A percentile compares a stretch with the other conserved stretches of the same genome.
Conservation (phyloP, 257 asterid genomes). For the Lantana camara region DNA sequence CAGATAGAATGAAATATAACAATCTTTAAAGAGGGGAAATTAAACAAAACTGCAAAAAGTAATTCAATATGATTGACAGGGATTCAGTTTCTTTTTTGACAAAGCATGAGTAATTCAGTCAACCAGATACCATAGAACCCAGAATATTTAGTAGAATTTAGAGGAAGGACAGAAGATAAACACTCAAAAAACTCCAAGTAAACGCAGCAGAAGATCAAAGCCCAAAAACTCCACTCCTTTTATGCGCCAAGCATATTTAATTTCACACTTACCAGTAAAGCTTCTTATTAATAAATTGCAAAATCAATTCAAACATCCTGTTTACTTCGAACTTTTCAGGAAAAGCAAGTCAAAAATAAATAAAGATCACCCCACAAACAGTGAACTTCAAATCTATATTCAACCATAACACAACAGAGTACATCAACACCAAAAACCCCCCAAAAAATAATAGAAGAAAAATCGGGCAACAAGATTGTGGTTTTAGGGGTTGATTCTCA, state of each 20-base stretch:
- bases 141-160: constrained; percentile 16
- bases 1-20: neutral
- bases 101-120: constrained; percentile 25
- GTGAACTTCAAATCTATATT: neutral
- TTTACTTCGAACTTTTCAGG: neutral
- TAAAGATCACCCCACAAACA: neutral
- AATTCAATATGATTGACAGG: constrained; percentile 5
- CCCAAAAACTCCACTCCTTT: constrained; percentile 5
- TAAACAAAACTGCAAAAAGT: neutral
- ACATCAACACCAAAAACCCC: too few relatives aligned
- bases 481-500: neutral
- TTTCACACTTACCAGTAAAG: neutral
- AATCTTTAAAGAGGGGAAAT: neutral
- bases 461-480: constrained; percentile 23
- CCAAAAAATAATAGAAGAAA: too few relatives aligned
- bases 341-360: neutral
- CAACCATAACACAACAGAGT: too few relatives aligned
- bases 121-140: constrained; percentile 24
- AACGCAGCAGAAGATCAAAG: constrained; percentile 24
- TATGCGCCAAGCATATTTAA: too few relatives aligned
- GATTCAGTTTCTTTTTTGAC: constrained; percentile 12
- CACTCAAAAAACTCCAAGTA: constrained; percentile 20
- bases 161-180: constrained; percentile 4
- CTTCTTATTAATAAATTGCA: constrained; percentile 13
- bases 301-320: constrained; percentile 11